Evolutionary conservation across 2,329 filamentous ascomycete species (phyloP), one percentile per base, ranked within the genome.

Genomic region (Polychaeton citri): DNA sequence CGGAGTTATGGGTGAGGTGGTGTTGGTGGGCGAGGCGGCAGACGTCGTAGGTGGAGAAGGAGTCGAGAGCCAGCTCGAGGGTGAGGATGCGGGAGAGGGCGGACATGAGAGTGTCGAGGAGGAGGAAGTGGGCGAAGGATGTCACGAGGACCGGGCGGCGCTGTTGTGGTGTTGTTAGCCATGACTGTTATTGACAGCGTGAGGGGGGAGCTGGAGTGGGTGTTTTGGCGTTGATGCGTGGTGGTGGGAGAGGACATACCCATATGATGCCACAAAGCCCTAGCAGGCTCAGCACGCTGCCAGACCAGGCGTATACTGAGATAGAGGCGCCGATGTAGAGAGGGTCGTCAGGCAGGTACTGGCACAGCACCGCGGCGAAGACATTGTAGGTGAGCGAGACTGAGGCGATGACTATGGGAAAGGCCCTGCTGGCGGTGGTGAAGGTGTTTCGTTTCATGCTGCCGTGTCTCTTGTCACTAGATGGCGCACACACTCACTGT

Each of bases 301-400:
- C 45, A 13, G 45, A 46, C 48, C 46, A 53, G 16, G 48, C 47
- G 35, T 53, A 53, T 9, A 43, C 34, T 12, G 41, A 42, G 12
- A 50, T 42, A 36, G 43, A 43, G 24, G 45, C 35, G 8, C 45
- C 46, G 21, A 53, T 40, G 35, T 44, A 49, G 15, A 52, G 39
- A 2, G 50, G 49, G 32, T 53, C 50, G 35, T 47, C 40, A 15
- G 50, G 48, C 3, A 53, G 35, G 31, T 51, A 45, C 15, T 39
- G 38, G 43, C 48, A 47, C 15, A 48, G 36, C 15, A 44, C 34
- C 26, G 45, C 50, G 26, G 49, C 41, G 19, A 48, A 30, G 17
- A 44, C 34, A 24, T 52, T 48, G 36, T 49, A 52, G 15, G 46
- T 28, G 33, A 46, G 34, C 35, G 50, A 42, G 32, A 48, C 33